Evolutionary conservation across 495 filamentous ascomycete genomes (phyloP), one percentile per base, ranked within the genome.

Genomic region (Hapsidospora chrysogenum): DNA sequence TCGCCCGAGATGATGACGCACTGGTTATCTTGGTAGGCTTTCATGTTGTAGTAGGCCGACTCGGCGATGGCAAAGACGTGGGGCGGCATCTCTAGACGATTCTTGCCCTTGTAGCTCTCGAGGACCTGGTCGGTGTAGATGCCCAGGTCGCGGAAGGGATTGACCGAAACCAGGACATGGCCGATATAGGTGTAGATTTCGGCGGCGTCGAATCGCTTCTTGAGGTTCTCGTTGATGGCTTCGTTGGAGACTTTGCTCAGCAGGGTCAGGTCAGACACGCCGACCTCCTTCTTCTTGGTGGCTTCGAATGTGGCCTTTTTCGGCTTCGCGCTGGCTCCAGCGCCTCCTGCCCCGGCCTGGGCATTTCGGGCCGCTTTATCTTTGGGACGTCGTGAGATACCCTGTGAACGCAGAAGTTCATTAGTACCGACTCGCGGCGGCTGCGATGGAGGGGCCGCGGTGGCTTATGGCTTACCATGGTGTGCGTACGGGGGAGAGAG

Each of bases 111-210:
- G 60, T 99, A 96, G 38, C 78, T 84, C 30, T 86, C 71, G 44
- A 96, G 75, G 21, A 95, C 85, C 41, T 72, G 60, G 41, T 96
- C 87, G 45, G 86, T 95, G 61, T 99, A 99, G 55, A 99, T 96
- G 37, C 89, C 92, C 66, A 99, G 69, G 50, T 99, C 92, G 51
- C 81, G 76, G 58, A 99, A 99, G 29, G 92, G 92, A 60, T 99
- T 99, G 58, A 99, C 92, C 18, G 92, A 96, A 43, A 99, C 92
- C 67, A 99, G 56, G 56, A 99, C 92, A 82, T 96, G 87, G 58
- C 92, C 92, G 50, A 99, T 99, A 63, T 99, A 99, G 38, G 92
- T 99, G 62, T 99, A 99, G 53, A 99, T 99, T 61, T 96, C 85
- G 43, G 64, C 75, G 66, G 85, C 83, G 48, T 95, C 81, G 54